These are phyloP conservation scores for Apiotrichum mycotoxinovorans DNA, from an alignment of 1,284 basidiomycete genomes.

Conservation along the genomic window DNA sequence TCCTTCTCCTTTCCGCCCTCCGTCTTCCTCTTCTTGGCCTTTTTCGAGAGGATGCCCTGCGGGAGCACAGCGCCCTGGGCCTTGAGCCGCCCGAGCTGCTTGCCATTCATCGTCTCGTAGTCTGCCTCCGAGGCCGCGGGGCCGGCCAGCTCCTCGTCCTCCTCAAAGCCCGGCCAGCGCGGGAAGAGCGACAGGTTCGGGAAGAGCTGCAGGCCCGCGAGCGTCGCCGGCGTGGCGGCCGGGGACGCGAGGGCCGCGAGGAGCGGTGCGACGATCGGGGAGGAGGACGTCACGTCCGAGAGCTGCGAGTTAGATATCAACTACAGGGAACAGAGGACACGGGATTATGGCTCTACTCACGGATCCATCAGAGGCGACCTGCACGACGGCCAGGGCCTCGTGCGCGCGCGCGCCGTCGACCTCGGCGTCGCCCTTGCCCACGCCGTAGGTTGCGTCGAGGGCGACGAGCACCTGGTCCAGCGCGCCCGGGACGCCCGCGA, in stretches of 20 bases:
- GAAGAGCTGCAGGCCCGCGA: slow-evolving; percentile 36
- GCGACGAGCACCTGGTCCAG: slow-evolving; percentile 33
- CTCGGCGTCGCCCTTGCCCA: slow-evolving; percentile 24
- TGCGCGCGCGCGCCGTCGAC: neutral
- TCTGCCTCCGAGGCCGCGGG: slow-evolving; percentile 8
- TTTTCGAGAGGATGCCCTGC: slow-evolving; percentile 23
- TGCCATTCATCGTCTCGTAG: slow-evolving; percentile 28
- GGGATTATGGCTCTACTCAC: slow-evolving; percentile 20
- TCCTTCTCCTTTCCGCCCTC: neutral
- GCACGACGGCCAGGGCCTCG: slow-evolving; percentile 6
- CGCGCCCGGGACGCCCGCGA: slow-evolving; percentile 27
- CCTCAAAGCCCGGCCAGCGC: slow-evolving; percentile 47
- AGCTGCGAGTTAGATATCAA: slow-evolving; percentile 5
- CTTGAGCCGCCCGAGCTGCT: slow-evolving; percentile 44
- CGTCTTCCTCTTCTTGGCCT: slow-evolving; percentile 10
- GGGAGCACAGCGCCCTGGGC: slow-evolving; percentile 40
- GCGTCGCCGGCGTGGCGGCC: slow-evolving; percentile 4
- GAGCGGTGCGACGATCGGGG: slow-evolving; percentile 5
- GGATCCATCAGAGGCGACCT: slow-evolving; percentile 21
- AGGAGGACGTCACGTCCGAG: neutral
- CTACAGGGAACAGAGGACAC: neutral
- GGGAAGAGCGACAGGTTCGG: slow-evolving; percentile 41
- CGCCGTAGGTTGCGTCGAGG: slow-evolving; percentile 42
- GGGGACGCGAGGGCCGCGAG: slow-evolving; percentile 3
- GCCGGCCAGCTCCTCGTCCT: slow-evolving; percentile 40